These are phyloP conservation scores for Saccharomyces hybrid DNA, from an alignment of 1,139 yeast genomes.

Conservation along the genomic window DNA sequence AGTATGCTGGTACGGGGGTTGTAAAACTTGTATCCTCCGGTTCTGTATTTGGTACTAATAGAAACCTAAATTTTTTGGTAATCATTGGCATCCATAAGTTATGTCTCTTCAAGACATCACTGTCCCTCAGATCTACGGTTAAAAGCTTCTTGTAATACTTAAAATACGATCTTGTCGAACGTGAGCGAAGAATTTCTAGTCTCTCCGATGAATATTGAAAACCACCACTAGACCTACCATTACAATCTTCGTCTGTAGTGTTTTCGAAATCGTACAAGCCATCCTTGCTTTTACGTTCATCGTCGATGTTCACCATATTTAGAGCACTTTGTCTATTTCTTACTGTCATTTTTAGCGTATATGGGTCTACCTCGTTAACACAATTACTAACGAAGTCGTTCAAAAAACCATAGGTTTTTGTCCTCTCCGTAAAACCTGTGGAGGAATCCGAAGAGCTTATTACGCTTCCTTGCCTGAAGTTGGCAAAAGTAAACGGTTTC, in stretches of 20 bases:
- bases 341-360: constrained; percentile 1
- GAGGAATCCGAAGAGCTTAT: constrained; percentile 17
- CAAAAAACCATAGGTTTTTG: constrained; percentile 9
- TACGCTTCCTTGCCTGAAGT: constrained; percentile 17
- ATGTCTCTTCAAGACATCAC: constrained; percentile 18
- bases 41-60: constrained; percentile 6
- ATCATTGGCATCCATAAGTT: constrained; percentile 24
- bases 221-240: not conserved
- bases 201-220: not conserved
- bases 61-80: constrained; percentile 9
- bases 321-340: constrained; percentile 1
- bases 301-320: constrained; percentile 1
- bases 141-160: constrained; percentile 23
- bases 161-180: constrained; percentile 18
- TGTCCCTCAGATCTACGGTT: constrained; percentile 16
- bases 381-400: constrained; percentile 9
- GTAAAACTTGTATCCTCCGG: not conserved
- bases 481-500: constrained; percentile 5
- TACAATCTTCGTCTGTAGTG: not conserved
- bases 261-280: not conserved
- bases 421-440: constrained; percentile 10
- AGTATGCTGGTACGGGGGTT: not conserved
- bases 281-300: not conserved
- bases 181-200: not conserved
- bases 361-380: not conserved